phyloP scores from a whole-genome alignment of 768 basidiomycete genomes.

The Termitomyces sp. region DNA sequence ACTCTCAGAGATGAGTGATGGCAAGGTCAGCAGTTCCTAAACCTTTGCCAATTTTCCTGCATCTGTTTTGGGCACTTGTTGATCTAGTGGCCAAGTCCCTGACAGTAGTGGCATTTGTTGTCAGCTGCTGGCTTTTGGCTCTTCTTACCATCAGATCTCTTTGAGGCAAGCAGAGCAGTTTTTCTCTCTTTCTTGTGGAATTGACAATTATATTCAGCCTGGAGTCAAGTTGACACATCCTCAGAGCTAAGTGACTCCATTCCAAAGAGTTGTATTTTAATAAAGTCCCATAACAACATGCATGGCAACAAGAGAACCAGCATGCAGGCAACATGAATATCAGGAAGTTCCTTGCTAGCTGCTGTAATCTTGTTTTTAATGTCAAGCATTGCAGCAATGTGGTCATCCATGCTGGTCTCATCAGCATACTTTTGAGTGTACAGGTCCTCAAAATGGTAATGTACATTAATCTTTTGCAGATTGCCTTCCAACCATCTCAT shows the following conservation, averaged over 20 bases:
- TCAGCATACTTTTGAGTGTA: background rate
- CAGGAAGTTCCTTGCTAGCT: background rate
- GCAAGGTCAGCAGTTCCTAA: too few species aligned
- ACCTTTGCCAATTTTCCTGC: background rate
- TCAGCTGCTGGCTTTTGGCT: background rate
- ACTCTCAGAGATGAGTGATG: background rate
- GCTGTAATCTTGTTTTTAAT: background rate
- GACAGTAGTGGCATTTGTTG: background rate
- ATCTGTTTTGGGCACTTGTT: background rate
- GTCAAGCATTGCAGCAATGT: background rate
- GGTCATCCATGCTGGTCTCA: background rate
- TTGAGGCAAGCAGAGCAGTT: background rate
- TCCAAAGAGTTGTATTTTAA: background rate
- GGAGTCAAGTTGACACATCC: background rate
- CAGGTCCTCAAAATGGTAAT: background rate
- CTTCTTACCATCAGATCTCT: background rate
- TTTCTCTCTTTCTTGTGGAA: background rate
- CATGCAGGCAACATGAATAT: background rate
- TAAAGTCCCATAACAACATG: background rate
- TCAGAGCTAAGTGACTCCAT: background rate
- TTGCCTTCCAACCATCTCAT: background rate
- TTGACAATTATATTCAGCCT: background rate
- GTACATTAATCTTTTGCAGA: too few species aligned
- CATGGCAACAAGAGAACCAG: background rate
- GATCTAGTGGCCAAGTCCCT: background rate